Evolutionary conservation across 2,329 filamentous ascomycete species (phyloP).

Genomic region (Curvularia spicifera): DNA sequence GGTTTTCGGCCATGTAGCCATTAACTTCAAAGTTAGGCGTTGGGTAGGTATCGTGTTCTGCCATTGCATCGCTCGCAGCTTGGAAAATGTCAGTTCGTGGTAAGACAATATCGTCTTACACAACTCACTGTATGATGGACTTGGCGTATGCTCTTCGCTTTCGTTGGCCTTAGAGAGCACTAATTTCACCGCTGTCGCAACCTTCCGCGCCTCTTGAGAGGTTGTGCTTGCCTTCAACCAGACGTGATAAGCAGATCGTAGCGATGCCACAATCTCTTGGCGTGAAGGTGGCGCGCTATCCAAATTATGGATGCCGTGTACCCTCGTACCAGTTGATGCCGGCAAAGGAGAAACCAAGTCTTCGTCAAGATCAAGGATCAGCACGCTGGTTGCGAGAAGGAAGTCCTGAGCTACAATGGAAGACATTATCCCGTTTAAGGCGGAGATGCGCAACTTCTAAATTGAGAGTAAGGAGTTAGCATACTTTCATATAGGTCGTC

Average conservation of each 20-base stretch:
- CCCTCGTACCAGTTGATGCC: background rate
- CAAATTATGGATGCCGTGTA: constrained; percentile 21
- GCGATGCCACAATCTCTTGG: constrained; percentile 32
- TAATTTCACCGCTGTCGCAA: constrained; percentile 36
- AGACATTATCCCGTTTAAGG: constrained; percentile 54
- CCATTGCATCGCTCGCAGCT: constrained; percentile 6
- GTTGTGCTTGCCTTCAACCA: constrained; percentile 35
- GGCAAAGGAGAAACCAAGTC: constrained; percentile 30
- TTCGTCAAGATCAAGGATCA: constrained; percentile 53
- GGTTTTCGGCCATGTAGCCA: constrained; percentile 5
- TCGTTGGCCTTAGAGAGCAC: constrained; percentile 35
- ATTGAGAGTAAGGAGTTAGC: background rate
- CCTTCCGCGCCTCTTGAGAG: constrained; percentile 43
- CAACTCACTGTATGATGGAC: constrained; percentile 18
- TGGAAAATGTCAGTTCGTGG: background rate
- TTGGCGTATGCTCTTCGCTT: background rate
- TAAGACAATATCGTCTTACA: background rate
- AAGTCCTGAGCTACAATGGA: constrained; percentile 56
- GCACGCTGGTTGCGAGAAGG: constrained; percentile 56
- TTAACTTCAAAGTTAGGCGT: constrained; percentile 27
- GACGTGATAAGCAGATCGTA: constrained; percentile 31
- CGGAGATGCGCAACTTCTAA: constrained; percentile 44
- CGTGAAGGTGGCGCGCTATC: constrained; percentile 32
- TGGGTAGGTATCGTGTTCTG: constrained; percentile 16
- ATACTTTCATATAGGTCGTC: background rate